Evolutionary conservation across 2,329 filamentous ascomycete genomes (phyloP).

Genomic region (Ophiostoma quercus): DNA sequence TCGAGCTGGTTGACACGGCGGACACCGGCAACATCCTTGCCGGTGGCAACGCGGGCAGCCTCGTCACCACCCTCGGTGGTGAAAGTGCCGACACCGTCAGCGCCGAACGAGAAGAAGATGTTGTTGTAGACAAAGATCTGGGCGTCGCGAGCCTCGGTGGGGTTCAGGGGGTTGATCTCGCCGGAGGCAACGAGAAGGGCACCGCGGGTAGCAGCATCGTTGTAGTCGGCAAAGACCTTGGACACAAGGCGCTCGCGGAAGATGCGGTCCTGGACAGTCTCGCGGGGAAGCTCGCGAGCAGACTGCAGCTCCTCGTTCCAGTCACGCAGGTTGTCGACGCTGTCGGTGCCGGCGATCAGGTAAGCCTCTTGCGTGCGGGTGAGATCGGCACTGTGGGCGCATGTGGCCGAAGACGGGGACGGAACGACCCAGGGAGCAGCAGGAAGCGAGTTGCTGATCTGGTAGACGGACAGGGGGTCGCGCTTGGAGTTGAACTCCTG

Average conservation of each 20-base stretch:
- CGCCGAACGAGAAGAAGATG: conserved; percentile 97
- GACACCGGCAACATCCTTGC: conserved; percentile 92
- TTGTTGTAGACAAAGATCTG: conserved; percentile 99
- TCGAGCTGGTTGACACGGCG: conserved; percentile 95
- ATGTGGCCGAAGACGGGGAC: conserved; percentile 56
- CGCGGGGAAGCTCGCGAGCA: conserved; percentile 86
- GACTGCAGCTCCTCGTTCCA: conserved; percentile 99
- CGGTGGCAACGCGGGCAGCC: conserved; percentile 88
- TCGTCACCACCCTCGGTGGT: conserved; percentile 94
- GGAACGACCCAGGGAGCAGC: conserved; percentile 89
- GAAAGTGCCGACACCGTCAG: conserved; percentile 95
- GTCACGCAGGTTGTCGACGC: conserved; percentile 87
- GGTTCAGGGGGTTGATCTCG: conserved; percentile 89
- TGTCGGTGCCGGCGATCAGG: conserved; percentile 83
- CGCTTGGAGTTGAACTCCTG: conserved; percentile 80
- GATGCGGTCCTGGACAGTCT: conserved; percentile 89
- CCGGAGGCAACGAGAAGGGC: conserved; percentile 88
- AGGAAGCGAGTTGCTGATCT: conserved; percentile 91
- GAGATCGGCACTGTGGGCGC: conserved; percentile 72
- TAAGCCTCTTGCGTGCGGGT: conserved; percentile 90
- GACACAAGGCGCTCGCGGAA: conserved; percentile 91
- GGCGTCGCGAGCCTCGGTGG: conserved; percentile 84
- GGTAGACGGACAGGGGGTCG: conserved; percentile 87
- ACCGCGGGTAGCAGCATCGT: conserved; percentile 86
- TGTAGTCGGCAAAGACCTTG: conserved; percentile 97